Percentiles rank a stretch among this genome's conserved stretches.
phyloP scores from a whole-genome alignment of 2,329 filamentous ascomycete genomes.

The Fusarium ramigenum region DNA sequence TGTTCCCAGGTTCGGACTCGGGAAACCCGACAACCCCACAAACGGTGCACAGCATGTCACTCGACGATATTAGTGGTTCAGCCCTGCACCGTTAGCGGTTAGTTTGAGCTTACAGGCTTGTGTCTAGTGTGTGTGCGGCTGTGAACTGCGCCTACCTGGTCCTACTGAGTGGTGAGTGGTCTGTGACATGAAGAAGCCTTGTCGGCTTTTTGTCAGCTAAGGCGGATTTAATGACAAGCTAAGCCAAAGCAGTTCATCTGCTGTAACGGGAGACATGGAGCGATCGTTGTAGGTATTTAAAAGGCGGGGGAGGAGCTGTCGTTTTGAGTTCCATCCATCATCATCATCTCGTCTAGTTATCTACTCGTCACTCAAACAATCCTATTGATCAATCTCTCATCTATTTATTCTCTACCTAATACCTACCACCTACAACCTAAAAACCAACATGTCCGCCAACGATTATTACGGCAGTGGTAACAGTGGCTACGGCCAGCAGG shows the following conservation, averaged over 20 bases:
- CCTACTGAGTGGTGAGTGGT: neutral
- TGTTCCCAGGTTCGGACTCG: conserved; percentile 5
- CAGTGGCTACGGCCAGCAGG: conserved; percentile 37
- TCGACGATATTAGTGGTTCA: conserved; percentile 20
- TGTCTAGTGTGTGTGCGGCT: conserved; percentile 15
- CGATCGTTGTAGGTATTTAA: conserved; percentile 30
- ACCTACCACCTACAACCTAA: neutral
- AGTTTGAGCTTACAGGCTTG: conserved; percentile 27
- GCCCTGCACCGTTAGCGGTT: conserved; percentile 17
- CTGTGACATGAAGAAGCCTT: conserved; percentile 24
- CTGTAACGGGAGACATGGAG: neutral
- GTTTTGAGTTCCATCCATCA: neutral
- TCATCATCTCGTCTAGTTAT: neutral
- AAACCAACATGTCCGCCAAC: conserved; percentile 48
- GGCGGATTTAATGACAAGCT: conserved; percentile 21
- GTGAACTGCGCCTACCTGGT: conserved; percentile 34
- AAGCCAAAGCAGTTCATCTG: conserved; percentile 4
- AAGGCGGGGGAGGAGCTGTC: conserved; percentile 28
- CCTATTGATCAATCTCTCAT: neutral
- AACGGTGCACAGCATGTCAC: conserved; percentile 18
- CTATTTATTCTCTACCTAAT: neutral
- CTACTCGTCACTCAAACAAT: neutral
- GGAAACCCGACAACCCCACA: conserved; percentile 6
- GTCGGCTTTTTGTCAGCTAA: conserved; percentile 29
- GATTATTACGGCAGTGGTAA: conserved; percentile 51